phyloP scores from a whole-genome alignment of 2,329 filamentous ascomycete genomes.

The Thyridium curvatum region DNA sequence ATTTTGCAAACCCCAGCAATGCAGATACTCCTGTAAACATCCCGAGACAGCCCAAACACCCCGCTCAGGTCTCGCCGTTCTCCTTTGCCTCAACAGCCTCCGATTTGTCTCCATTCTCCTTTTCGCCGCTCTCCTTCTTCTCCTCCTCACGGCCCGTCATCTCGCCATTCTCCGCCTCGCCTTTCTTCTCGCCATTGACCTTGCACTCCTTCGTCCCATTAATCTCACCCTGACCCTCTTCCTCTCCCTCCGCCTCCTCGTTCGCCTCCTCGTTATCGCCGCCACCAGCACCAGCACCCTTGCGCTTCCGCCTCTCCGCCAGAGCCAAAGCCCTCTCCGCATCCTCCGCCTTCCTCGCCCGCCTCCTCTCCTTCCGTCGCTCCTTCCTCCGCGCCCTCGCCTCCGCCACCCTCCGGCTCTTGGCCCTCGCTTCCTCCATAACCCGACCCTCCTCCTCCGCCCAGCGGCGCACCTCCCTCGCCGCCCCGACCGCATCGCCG shows the following conservation, averaged over 20 bases:
- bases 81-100: too few relatives aligned
- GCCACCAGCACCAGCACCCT: background rate
- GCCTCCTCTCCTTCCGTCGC: slow-evolving; percentile 11
- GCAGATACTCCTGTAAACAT: too few relatives aligned
- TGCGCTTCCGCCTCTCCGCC: background rate
- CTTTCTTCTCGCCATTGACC: too few relatives aligned
- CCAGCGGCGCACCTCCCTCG: slow-evolving; percentile 26
- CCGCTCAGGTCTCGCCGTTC: too few relatives aligned
- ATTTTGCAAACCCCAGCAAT: too few relatives aligned
- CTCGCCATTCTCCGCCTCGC: too few relatives aligned
- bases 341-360: background rate
- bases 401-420: slow-evolving; percentile 6
- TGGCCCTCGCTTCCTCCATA: slow-evolving; percentile 17
- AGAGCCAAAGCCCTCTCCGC: background rate
- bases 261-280: background rate
- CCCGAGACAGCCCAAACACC: too few relatives aligned
- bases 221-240: background rate
- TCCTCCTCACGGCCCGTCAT: too few relatives aligned
- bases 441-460: slow-evolving; percentile 23
- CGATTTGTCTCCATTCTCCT: too few relatives aligned
- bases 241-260: background rate
- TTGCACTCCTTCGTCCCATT: background rate
- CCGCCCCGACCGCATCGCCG: slow-evolving; percentile 29
- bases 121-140: too few relatives aligned
- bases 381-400: slow-evolving; percentile 5